A percentile compares a stretch with the other conserved stretches of the same genome.
Conservation (phyloP, 148 eudicot genomes). For the Hydrangea macrophylla region DNA sequence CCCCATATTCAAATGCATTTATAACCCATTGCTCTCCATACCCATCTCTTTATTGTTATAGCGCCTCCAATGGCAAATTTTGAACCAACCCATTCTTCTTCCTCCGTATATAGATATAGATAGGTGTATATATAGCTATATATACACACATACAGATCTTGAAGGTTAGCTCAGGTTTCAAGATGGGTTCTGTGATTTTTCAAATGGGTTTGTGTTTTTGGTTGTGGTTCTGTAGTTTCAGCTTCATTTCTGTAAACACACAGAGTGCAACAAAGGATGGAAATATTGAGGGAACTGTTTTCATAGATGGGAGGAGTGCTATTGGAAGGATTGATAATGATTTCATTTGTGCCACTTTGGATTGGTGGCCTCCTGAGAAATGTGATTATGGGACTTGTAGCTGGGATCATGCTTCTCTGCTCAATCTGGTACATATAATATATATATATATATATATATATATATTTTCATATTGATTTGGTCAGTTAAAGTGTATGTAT, state of each 20-base stretch:
- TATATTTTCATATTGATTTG: neutral
- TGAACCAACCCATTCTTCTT: neutral
- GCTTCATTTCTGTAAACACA: slow-evolving; percentile 28
- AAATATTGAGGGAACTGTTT: slow-evolving; percentile 37
- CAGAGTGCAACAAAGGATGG: slow-evolving; percentile 14
- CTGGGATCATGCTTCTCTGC: slow-evolving; percentile 86
- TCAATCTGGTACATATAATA: slow-evolving; percentile 77
- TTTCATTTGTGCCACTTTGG: slow-evolving; percentile 88
- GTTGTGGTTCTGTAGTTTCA: slow-evolving; percentile 30
- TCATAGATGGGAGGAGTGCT: slow-evolving; percentile 46
- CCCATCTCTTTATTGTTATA: neutral
- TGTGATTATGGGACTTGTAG: slow-evolving; percentile 93
- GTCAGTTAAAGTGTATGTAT: neutral
- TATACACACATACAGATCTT: no score
- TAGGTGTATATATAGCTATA: no score
- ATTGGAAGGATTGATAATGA: slow-evolving; percentile 63
- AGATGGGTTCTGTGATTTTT: slow-evolving; percentile 47
- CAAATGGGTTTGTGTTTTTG: slow-evolving; percentile 29
- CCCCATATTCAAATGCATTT: neutral
- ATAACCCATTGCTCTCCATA: neutral
- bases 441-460: no score
- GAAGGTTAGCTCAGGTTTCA: neutral
- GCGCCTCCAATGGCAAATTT: slow-evolving; percentile 5
- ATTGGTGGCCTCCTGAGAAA: slow-evolving; percentile 99
- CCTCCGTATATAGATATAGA: slow-evolving; percentile 3